Evolutionary conservation across 1,139 yeast genomes (phyloP).

Genomic region (Suhomyces terraborum): DNA sequence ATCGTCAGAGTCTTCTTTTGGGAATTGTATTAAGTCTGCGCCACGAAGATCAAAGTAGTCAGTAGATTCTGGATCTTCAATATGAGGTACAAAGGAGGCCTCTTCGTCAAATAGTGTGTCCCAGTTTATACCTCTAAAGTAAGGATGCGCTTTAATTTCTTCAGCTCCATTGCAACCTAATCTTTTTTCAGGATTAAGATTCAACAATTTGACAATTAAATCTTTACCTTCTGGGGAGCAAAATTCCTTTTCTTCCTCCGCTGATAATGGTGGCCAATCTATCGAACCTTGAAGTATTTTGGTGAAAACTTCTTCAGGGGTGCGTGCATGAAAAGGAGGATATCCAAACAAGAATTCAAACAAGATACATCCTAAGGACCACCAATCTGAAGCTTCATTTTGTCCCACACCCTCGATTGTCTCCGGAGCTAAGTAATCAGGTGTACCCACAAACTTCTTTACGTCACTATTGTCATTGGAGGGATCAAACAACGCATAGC

Average conservation of each 20-base stretch:
- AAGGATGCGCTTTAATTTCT: conserved; percentile 78
- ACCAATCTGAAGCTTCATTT: conserved; percentile 92
- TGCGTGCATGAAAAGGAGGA: conserved; percentile 89
- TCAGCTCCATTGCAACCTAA: conserved; percentile 76
- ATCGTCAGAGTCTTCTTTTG: conserved; percentile 49
- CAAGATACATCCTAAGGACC: conserved; percentile 95
- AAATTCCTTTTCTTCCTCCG: conserved; percentile 50
- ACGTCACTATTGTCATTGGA: conserved; percentile 44
- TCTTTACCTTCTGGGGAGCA: conserved; percentile 75
- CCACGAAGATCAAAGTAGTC: conserved; percentile 94
- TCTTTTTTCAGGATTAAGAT: conserved; percentile 62
- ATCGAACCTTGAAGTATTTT: conserved; percentile 74
- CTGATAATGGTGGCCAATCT: conserved; percentile 75
- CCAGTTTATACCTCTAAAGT: conserved; percentile 78
- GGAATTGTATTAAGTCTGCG: conserved; percentile 67
- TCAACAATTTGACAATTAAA: conserved; percentile 62
- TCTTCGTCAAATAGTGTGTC: conserved; percentile 66
- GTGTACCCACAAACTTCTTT: conserved; percentile 86
- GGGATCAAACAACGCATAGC: conserved; percentile 73
- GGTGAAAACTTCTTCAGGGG: conserved; percentile 80
- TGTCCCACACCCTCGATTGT: conserved; percentile 86
- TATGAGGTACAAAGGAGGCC: conserved; percentile 81
- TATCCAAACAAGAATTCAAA: conserved; percentile 92
- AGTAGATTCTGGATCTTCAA: conserved; percentile 83
- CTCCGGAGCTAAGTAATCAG: conserved; percentile 97